A percentile compares a stretch with the other conserved stretches of the same genome.
phyloP scores from a whole-genome alignment of 2,329 filamentous ascomycete species.

The Emydomyces testavorans region DNA sequence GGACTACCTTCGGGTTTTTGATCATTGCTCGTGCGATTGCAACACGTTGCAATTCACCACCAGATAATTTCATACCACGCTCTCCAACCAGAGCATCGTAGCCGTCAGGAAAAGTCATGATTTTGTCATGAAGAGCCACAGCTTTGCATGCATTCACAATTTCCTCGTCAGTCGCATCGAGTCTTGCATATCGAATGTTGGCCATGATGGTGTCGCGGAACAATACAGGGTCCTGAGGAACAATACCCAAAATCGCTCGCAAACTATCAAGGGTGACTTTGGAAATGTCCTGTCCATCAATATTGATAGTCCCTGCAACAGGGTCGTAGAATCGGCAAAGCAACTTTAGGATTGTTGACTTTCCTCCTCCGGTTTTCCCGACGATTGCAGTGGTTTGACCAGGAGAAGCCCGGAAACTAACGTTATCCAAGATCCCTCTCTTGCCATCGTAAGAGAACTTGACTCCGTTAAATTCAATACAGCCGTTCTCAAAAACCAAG shows the following conservation, averaged over 20 bases:
- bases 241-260: slow-evolving; percentile 49
- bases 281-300: slow-evolving; percentile 48
- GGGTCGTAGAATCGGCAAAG: slow-evolving; percentile 47
- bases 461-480: slow-evolving; percentile 41
- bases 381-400: slow-evolving; percentile 45
- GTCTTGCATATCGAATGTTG: slow-evolving; percentile 53
- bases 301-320: slow-evolving; percentile 37
- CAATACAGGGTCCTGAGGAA: slow-evolving; percentile 53
- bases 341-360: slow-evolving; percentile 45
- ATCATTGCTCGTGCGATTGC: slow-evolving; percentile 40
- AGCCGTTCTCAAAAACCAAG: slow-evolving; percentile 34
- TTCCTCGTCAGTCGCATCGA: slow-evolving; percentile 50
- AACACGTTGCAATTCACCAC: slow-evolving; percentile 42
- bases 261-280: slow-evolving; percentile 48
- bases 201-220: slow-evolving; percentile 55
- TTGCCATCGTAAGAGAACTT: slow-evolving; percentile 43
- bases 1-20: slow-evolving; percentile 34
- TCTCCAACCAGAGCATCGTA: slow-evolving; percentile 42
- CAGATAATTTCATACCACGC: slow-evolving; percentile 40
- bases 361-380: slow-evolving; percentile 49
- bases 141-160: slow-evolving; percentile 49
- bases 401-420: slow-evolving; percentile 38
- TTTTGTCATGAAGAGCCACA: slow-evolving; percentile 54
- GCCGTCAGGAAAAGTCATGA: slow-evolving; percentile 45
- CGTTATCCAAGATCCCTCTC: slow-evolving; percentile 38